Evolutionary conservation across 805 yeast genomes (phyloP).

Genomic region (Yamadazyma sp.): DNA sequence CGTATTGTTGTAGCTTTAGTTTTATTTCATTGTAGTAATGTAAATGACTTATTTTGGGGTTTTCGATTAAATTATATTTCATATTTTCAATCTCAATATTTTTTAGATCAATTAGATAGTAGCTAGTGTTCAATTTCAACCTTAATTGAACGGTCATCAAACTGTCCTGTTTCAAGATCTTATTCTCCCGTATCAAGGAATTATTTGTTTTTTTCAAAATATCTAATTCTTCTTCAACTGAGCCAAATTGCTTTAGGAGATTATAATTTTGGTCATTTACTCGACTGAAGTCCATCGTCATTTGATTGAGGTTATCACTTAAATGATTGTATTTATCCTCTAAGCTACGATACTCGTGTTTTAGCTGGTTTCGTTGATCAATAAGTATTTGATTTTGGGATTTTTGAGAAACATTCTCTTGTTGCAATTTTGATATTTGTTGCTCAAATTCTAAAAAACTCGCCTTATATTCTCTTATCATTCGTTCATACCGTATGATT

Average conservation of each 20-base stretch:
- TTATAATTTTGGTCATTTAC: constrained; percentile 4
- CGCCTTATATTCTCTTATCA: no score
- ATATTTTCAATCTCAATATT: constrained; percentile 6
- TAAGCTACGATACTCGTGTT: no score
- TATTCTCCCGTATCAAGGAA: constrained; percentile 4
- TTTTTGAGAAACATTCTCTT: no score
- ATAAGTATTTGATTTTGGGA: no score
- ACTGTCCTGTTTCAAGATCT: constrained; percentile 6
- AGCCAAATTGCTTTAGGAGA: constrained; percentile 1
- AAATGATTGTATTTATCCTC: no score
- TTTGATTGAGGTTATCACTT: no score
- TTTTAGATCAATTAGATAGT: constrained; percentile 6
- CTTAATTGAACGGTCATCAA: constrained; percentile 5
- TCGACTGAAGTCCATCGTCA: no score
- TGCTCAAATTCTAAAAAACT: no score
- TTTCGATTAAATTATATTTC: constrained; percentile 3
- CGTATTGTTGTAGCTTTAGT: constrained; percentile 9
- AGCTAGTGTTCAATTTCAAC: constrained; percentile 8
- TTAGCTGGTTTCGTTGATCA: no score
- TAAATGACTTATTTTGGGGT: constrained; percentile 5
- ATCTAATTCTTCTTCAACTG: constrained; percentile 2
- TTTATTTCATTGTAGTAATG: constrained; percentile 9
- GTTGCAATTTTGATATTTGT: no score
- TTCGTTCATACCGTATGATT: no score
- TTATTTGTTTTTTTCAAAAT: constrained; percentile 4